Evolutionary conservation across 2,329 filamentous ascomycete genomes (phyloP), one percentile per base, ranked within the genome.

Genomic region (Aspergillus sp.): DNA sequence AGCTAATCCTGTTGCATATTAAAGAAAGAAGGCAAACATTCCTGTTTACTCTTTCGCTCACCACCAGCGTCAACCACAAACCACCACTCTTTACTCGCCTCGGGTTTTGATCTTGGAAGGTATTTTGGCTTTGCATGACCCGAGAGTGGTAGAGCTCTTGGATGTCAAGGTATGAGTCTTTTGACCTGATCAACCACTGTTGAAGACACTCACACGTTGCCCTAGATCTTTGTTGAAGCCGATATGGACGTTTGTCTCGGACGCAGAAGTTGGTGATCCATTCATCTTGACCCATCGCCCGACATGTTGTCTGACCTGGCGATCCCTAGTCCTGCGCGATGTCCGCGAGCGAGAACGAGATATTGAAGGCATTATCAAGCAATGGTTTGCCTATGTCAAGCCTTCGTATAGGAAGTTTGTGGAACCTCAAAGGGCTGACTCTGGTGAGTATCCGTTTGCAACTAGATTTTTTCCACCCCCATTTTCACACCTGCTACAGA

Each of bases 351-450:
- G 94, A 64, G 93, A 89, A 3, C 83, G 94, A 66, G 93, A 96
- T 65, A 88, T 97, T 51, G 89, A 96, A 67, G 94, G 94, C 38
- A 93, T 92, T 65, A 92, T 99, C 70, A 97, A 97, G 73, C 94
- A 99, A 71, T 99, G 94, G 94, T 96, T 97, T 69, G 78, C 77
- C 10, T 99, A 89, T 68, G 94, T 99, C 41, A 99, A 99, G 73
- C 94, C 94, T 3, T 97, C 97, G 66, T 97, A 95, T 64, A 88
- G 93, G 70, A 90, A 88, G 79, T 97, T 84, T 66, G 94, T 99
- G 51, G 88, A 95, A 57, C 94, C 94, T 32, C 94, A 99, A 70
- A 82, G 91, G 50, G 88, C 91, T 61, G 86, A 93, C 45, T 91
- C 91, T 62, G 86, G 86, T 88, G 73, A 63, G 76, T 68, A 11